Percentiles rank a stretch among this genome's conserved stretches.
Evolutionary conservation across 768 basidiomycete species (phyloP).

Genomic region (Mrakia gelida): DNA sequence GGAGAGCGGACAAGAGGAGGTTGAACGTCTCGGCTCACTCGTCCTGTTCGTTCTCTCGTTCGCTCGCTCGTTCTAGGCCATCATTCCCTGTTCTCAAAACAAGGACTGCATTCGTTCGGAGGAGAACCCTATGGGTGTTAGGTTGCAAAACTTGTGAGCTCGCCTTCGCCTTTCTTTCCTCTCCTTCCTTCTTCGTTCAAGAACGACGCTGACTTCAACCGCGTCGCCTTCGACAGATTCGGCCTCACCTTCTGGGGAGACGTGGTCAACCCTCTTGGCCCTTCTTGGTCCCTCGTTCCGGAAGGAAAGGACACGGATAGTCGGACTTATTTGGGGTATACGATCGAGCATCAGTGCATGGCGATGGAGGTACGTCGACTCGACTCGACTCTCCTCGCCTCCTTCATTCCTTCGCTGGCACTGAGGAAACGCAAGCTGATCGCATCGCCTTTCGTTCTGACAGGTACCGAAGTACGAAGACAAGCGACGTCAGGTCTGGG

Average conservation of each 20-base stretch:
- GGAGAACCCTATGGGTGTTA: slow-evolving; percentile 7
- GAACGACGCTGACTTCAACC: too few relatives aligned
- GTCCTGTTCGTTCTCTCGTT: neutral
- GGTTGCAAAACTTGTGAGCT: neutral
- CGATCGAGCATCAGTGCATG: slow-evolving; percentile 25
- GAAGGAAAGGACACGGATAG: neutral
- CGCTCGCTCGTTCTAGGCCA: neutral
- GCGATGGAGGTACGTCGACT: neutral
- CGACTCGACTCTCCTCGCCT: too few relatives aligned
- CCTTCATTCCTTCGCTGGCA: too few relatives aligned
- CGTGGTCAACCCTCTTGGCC: neutral
- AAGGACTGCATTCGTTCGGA: slow-evolving; percentile 3
- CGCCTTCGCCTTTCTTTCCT: neutral
- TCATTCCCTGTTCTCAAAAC: neutral
- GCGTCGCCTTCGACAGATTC: neutral
- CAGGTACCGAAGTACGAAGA: neutral
- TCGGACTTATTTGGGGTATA: slow-evolving; percentile 13
- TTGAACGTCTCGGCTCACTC: too few relatives aligned
- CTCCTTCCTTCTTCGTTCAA: too few relatives aligned
- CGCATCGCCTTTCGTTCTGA: too few relatives aligned
- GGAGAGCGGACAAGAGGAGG: too few relatives aligned
- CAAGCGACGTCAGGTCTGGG: slow-evolving; percentile 11
- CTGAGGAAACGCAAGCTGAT: too few relatives aligned
- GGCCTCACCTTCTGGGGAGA: slow-evolving; percentile 4
- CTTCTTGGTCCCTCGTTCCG: slow-evolving; percentile 5